Percentiles rank a stretch among this genome's conserved stretches.
phyloP scores from a whole-genome alignment of 768 basidiomycete species.

The Auricularia sp. region DNA sequence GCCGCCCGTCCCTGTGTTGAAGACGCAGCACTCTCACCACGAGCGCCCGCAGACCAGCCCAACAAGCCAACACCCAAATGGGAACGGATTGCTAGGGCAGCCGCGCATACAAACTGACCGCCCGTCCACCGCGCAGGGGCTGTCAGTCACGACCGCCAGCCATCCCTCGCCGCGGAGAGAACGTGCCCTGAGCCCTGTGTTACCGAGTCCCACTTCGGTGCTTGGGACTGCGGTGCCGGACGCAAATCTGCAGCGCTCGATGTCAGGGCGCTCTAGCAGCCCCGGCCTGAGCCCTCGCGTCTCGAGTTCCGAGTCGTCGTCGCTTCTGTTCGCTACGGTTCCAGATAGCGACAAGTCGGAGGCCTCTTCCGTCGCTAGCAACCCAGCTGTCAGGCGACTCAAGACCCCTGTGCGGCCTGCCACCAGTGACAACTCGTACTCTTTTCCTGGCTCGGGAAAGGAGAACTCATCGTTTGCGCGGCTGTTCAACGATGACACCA shows the following conservation, averaged over 20 bases:
- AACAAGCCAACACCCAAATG: background rate
- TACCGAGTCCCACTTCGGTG: background rate
- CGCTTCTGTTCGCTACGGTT: background rate
- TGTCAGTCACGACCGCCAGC: background rate
- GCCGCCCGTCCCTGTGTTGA: background rate
- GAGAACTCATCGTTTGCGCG: background rate
- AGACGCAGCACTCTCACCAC: background rate
- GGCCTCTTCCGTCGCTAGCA: background rate
- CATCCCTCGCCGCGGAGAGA: background rate
- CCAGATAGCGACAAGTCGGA: background rate
- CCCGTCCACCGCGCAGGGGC: background rate
- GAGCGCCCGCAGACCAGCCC: background rate
- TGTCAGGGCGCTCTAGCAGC: background rate
- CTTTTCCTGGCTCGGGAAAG: background rate
- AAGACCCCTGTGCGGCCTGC: background rate
- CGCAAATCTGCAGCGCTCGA: background rate
- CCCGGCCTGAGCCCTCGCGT: background rate
- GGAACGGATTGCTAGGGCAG: background rate
- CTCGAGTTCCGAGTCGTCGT: background rate
- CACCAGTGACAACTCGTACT: background rate
- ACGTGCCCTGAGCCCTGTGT: background rate
- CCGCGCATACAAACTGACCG: background rate
- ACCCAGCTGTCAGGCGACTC: background rate
- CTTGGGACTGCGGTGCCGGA: background rate
- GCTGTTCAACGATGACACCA: background rate